Evolutionary conservation across 495 filamentous ascomycete genomes (phyloP).

Genomic region (Lasiosphaeria ovina): DNA sequence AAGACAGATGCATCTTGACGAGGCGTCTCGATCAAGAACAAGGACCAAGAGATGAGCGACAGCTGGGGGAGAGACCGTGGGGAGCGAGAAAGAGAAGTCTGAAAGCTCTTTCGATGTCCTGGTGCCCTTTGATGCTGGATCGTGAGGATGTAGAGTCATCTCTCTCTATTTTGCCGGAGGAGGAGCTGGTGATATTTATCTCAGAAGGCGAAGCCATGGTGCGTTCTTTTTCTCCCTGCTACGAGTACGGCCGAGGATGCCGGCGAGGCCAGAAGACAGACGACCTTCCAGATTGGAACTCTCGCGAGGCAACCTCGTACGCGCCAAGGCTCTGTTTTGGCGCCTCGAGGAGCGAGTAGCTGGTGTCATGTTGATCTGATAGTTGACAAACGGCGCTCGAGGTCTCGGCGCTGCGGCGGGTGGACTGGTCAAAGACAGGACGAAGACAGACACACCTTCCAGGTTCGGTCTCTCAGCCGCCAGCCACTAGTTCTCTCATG

Average conservation of each 20-base stretch:
- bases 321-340: conserved; percentile 9
- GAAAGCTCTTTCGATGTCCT: neutral
- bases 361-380: conserved; percentile 5
- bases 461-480: conserved; percentile 23
- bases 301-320: conserved; percentile 2
- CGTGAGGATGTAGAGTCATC: neutral
- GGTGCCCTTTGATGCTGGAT: conserved; percentile 3
- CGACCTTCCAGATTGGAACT: conserved; percentile 17
- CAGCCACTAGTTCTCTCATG: conserved; percentile 6
- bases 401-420: conserved; percentile 8
- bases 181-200: conserved; percentile 15
- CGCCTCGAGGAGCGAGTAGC: conserved; percentile 4
- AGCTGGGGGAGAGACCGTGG: neutral
- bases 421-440: conserved; percentile 16
- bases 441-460: conserved; percentile 27
- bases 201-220: neutral
- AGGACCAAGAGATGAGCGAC: conserved; percentile 5
- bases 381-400: conserved; percentile 3
- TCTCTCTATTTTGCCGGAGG: neutral
- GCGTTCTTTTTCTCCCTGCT: neutral
- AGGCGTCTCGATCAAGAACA: neutral
- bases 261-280: neutral
- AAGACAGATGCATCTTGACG: conserved; percentile 12
- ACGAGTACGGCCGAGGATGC: no score
- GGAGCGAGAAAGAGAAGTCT: conserved; percentile 7